A percentile compares a stretch with the other conserved stretches of the same genome.
These are phyloP conservation scores for Sabuloglossum arenarium DNA, from an alignment of 495 filamentous ascomycete species.

Conservation along the genomic window DNA sequence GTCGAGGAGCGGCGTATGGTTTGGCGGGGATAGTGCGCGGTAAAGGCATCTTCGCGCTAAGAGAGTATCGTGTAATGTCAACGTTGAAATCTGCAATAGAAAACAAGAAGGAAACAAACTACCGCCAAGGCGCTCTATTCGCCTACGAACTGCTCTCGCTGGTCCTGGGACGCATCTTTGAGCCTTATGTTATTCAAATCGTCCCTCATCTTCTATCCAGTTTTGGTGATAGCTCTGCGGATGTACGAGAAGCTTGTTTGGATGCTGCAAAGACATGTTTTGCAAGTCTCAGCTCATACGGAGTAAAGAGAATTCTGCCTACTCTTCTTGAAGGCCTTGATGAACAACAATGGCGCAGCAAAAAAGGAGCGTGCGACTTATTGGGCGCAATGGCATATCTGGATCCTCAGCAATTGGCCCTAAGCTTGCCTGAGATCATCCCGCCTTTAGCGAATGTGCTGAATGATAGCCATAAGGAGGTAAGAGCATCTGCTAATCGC, in stretches of 20 bases:
- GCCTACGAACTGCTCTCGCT: slow-evolving; percentile 78
- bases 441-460: slow-evolving; percentile 82
- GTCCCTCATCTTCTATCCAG: slow-evolving; percentile 74
- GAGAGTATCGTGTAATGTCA: slow-evolving; percentile 70
- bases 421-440: slow-evolving; percentile 87
- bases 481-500: slow-evolving; percentile 74
- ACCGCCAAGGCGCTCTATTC: slow-evolving; percentile 72
- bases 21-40: slow-evolving; percentile 78
- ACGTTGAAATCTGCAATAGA: slow-evolving; percentile 58
- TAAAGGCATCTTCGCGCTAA: slow-evolving; percentile 58
- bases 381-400: slow-evolving; percentile 96
- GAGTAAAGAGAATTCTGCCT: slow-evolving; percentile 83
- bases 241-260: slow-evolving; percentile 81
- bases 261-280: slow-evolving; percentile 91
- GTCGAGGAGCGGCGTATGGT: slow-evolving; percentile 86
- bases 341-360: slow-evolving; percentile 91
- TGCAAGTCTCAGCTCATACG: slow-evolving; percentile 77
- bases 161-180: slow-evolving; percentile 70
- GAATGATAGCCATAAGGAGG: slow-evolving; percentile 96
- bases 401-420: slow-evolving; percentile 79
- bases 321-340: slow-evolving; percentile 84
- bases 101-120: slow-evolving; percentile 77
- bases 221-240: slow-evolving; percentile 72
- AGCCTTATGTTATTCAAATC: slow-evolving; percentile 90
- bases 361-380: slow-evolving; percentile 91